Evolutionary conservation across 148 eudicot genomes (phyloP).

Genomic region (Oxyria digyna): DNA sequence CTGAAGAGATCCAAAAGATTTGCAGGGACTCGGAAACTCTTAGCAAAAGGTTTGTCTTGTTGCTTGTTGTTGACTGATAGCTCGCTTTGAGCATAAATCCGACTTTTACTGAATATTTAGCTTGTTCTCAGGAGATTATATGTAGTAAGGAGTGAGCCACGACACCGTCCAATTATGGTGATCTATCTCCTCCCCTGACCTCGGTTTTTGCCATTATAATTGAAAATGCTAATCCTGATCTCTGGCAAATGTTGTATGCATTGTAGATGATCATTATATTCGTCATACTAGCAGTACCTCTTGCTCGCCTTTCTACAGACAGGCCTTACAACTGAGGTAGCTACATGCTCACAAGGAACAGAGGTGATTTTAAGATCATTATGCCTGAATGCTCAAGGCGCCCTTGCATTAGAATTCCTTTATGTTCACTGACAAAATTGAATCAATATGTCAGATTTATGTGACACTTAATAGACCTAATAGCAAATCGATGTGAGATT

Average conservation of each 20-base stretch:
- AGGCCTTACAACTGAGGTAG: not conserved
- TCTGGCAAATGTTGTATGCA: not conserved
- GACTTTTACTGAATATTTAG: not conserved
- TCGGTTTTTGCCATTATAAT: not conserved
- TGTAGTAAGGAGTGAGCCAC: constrained; percentile 2
- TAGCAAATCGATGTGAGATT: no score
- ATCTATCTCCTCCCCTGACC: not conserved
- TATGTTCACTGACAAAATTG: not conserved
- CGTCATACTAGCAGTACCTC: not conserved
- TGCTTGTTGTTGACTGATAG: not conserved
- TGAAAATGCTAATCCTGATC: not conserved
- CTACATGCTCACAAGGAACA: not conserved
- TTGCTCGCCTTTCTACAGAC: not conserved
- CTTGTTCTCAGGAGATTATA: not conserved
- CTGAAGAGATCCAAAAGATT: constrained; percentile 52
- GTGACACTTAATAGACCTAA: not conserved
- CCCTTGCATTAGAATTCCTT: not conserved
- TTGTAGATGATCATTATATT: constrained; percentile 7
- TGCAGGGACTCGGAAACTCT: constrained; percentile 73
- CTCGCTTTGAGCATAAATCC: not conserved
- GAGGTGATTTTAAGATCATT: not conserved
- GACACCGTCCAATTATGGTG: constrained; percentile 3
- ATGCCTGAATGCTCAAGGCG: not conserved
- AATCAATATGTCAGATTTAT: not conserved
- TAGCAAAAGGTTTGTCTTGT: constrained; percentile 34